Conservation (phyloP, 2,329 filamentous ascomycete genomes). For the Chaetomiaceae sp. region DNA sequence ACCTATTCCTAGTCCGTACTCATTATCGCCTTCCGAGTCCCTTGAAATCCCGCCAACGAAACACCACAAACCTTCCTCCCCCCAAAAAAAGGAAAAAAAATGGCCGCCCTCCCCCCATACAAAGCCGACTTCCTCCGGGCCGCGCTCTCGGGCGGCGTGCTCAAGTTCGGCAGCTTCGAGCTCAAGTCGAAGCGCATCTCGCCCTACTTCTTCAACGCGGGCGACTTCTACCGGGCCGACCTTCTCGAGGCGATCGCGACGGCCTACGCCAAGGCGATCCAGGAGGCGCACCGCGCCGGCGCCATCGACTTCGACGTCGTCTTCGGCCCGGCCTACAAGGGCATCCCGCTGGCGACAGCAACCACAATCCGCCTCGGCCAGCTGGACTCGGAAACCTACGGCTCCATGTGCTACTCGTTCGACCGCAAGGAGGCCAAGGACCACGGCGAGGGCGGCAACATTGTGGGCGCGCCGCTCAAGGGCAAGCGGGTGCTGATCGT, state of each 20-base stretch:
- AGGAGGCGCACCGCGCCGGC: slow-evolving; percentile 39
- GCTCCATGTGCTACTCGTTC: slow-evolving; percentile 74
- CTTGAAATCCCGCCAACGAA: not conserved
- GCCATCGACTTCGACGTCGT: slow-evolving; percentile 69
- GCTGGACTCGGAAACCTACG: slow-evolving; percentile 61
- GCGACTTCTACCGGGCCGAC: slow-evolving; percentile 77
- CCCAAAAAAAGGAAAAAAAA: slow-evolving; percentile 25
- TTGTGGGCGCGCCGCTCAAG: slow-evolving; percentile 80
- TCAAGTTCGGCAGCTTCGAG: slow-evolving; percentile 78
- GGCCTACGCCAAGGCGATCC: slow-evolving; percentile 70
- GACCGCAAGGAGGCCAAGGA: slow-evolving; percentile 96
- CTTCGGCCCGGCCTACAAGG: slow-evolving; percentile 95
- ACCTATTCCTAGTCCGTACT: not conserved
- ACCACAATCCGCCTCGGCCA: slow-evolving; percentile 71
- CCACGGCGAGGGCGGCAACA: slow-evolving; percentile 89
- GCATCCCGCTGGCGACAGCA: slow-evolving; percentile 81
- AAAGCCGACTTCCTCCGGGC: slow-evolving; percentile 70
- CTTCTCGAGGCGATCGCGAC: slow-evolving; percentile 72
- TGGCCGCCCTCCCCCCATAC: slow-evolving; percentile 52
- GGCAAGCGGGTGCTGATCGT: slow-evolving; percentile 85
- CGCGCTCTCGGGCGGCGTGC: slow-evolving; percentile 62
- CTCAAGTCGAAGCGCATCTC: slow-evolving; percentile 89
- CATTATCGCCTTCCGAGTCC: not conserved
- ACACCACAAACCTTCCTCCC: not conserved
- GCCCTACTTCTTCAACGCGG: slow-evolving; percentile 98